These are phyloP conservation scores for Lactarius quietus DNA, from an alignment of 768 basidiomycete species.

Conservation along the genomic window DNA sequence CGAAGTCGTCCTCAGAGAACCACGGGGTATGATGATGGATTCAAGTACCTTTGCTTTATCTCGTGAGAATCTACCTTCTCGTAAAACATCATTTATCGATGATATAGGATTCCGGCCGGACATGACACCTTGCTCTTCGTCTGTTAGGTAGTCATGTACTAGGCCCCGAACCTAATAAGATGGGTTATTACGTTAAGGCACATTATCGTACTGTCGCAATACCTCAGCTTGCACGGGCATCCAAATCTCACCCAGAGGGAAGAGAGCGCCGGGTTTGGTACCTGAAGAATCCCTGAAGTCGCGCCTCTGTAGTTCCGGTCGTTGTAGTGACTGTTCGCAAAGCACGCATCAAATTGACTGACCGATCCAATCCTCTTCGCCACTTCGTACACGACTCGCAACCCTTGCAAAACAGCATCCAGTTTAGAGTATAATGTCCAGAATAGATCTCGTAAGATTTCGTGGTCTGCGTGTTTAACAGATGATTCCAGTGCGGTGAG, in stretches of 20 bases:
- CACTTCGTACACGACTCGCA: conserved; percentile 88
- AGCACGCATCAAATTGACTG: conserved; percentile 35
- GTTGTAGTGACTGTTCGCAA: conserved; percentile 1
- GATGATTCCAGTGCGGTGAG: conserved; percentile 72
- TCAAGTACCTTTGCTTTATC: conserved; percentile 70
- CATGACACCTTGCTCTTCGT: conserved; percentile 77
- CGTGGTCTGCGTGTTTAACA: conserved; percentile 71
- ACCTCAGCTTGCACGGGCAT: conserved; percentile 87
- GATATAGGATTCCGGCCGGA: conserved; percentile 84
- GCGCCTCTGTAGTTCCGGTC: conserved; percentile 53
- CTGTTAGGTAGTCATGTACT: conserved; percentile 86
- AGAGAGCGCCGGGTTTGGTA: conserved; percentile 68
- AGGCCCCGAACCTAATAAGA: conserved; percentile 67
- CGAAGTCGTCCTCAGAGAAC: neutral
- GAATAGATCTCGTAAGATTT: conserved; percentile 86
- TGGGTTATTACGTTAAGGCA: conserved; percentile 10
- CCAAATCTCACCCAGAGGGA: conserved; percentile 87
- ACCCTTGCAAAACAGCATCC: conserved; percentile 88
- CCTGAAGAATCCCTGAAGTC: conserved; percentile 88
- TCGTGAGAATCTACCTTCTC: conserved; percentile 73
- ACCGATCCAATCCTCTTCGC: conserved; percentile 88
- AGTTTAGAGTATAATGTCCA: conserved; percentile 97
- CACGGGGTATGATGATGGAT: neutral
- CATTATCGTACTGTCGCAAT: conserved; percentile 20
- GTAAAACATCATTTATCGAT: conserved; percentile 90